These are phyloP conservation scores for Leccinum truebloodii DNA, from an alignment of 768 basidiomycete genomes.

Conservation along the genomic window DNA sequence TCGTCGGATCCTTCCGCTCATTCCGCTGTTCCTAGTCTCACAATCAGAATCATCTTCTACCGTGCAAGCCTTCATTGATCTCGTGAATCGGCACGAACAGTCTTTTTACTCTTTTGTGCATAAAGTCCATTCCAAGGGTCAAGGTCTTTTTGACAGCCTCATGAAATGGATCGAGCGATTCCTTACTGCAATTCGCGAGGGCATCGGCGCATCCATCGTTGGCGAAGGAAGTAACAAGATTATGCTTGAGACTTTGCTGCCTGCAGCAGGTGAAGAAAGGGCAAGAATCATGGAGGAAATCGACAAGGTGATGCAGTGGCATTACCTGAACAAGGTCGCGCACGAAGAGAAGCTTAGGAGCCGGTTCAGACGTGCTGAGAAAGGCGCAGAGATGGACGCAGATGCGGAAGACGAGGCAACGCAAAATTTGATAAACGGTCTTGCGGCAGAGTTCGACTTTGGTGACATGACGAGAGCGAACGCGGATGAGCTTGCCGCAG, in stretches of 20 bases:
- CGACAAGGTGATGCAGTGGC: slow-evolving; percentile 87
- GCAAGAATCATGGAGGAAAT: slow-evolving; percentile 77
- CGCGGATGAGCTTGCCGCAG: slow-evolving; percentile 77
- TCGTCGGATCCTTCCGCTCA: slow-evolving; percentile 2
- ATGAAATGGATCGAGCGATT: slow-evolving; percentile 99
- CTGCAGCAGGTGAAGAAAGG: slow-evolving; percentile 80
- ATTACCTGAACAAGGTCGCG: slow-evolving; percentile 90
- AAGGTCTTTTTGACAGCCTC: slow-evolving; percentile 87
- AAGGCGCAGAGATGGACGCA: slow-evolving; percentile 44
- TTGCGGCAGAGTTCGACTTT: slow-evolving; percentile 81
- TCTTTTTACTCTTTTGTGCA: slow-evolving; percentile 97
- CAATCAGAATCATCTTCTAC: slow-evolving; percentile 83
- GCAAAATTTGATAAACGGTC: slow-evolving; percentile 73
- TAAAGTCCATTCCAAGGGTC: slow-evolving; percentile 97
- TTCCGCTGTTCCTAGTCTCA: slow-evolving; percentile 49
- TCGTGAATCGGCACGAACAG: slow-evolving; percentile 93
- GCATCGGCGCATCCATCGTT: slow-evolving; percentile 52
- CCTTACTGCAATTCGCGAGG: slow-evolving; percentile 86
- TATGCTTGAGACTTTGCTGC: slow-evolving; percentile 88
- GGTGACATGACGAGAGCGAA: slow-evolving; percentile 78
- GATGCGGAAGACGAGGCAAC: slow-evolving; percentile 81
- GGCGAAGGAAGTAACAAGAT: slow-evolving; percentile 36
- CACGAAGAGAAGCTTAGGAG: slow-evolving; percentile 92
- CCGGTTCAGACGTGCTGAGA: slow-evolving; percentile 68
- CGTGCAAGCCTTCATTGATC: slow-evolving; percentile 90